Evolutionary conservation across 257 asterid genomes (phyloP), one percentile per base, ranked within the genome.

Genomic region (Salvia splendens): DNA sequence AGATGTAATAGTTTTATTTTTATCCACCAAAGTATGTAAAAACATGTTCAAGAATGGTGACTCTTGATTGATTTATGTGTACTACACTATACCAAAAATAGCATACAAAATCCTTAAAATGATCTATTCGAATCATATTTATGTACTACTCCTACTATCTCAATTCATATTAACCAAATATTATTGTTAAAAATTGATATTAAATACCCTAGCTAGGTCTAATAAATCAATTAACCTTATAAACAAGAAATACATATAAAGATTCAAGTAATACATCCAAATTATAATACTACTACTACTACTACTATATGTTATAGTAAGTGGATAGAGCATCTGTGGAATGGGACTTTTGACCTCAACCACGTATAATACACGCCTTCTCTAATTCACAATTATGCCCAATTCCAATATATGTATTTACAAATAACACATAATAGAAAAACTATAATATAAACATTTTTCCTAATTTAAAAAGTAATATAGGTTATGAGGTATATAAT

Each of bases 351-450:
- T 58, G 20, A 77, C 53, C 64, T 46, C 41, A 60, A 68, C 82
- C 77, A 80, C 75, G 79, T 72, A 80, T 61, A 74, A 40, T 45
- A 76, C 86, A 79, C 85, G 82, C 82, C 56, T 68, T 73, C 71
- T 76, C 74, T 53, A 45, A 24, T 52, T 72, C 41, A 15, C 51
- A 40, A 77, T 53, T 6, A 65, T 28, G 28, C 40, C 35, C 61
- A 59, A 16, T n/a, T 50, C 32, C 56, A 28, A 16, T 17, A n/a
- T n/a, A n/a, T n/a, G n/a, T n/a, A n/a, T n/a, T 17, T 17, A 17
- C 20, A 17, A 17, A 17, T 17, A 17, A 17, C 20, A 17, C 0
- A 17, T 17, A 17, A 17, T 17, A 17, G 20, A 17, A 17, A 17
- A 17, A 17, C 20, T 17, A n/a, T n/a, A n/a, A n/a, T 17, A 17